Evolutionary conservation across 208 protist genomes (phyloP).

Genomic region (Leptomonas pyrrhocoris): DNA sequence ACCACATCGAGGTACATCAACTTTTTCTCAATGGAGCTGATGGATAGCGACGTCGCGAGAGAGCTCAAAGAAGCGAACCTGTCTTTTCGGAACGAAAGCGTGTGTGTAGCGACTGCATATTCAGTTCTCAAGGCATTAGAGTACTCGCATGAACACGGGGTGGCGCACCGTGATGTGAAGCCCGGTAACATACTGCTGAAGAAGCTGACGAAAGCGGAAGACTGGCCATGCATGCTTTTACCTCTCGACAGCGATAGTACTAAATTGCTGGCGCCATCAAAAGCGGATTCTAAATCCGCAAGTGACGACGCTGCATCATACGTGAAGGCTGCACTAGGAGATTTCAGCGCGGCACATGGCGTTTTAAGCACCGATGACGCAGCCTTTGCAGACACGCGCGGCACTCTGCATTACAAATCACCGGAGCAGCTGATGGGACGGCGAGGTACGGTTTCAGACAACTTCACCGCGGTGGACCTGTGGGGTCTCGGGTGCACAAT

Average conservation of each 20-base stretch:
- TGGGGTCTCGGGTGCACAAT: slow-evolving; percentile 83
- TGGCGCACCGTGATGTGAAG: slow-evolving; percentile 85
- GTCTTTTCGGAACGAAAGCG: slow-evolving; percentile 45
- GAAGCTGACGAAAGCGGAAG: slow-evolving; percentile 9
- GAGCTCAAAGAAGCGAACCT: slow-evolving; percentile 60
- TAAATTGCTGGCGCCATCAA: background rate
- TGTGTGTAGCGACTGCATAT: slow-evolving; percentile 45
- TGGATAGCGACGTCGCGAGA: slow-evolving; percentile 76
- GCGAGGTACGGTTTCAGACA: slow-evolving; percentile 23
- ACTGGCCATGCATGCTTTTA: slow-evolving; percentile 19
- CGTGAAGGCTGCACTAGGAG: slow-evolving; percentile 61
- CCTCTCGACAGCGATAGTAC: too few species aligned
- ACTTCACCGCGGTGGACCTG: slow-evolving; percentile 68
- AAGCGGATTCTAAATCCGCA: background rate
- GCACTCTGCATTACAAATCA: slow-evolving; percentile 81
- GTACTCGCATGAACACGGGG: slow-evolving; percentile 58
- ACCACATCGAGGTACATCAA: slow-evolving; percentile 41
- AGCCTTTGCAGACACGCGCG: slow-evolving; percentile 38
- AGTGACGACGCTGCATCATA: background rate
- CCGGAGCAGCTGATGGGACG: slow-evolving; percentile 76
- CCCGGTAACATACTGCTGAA: slow-evolving; percentile 84
- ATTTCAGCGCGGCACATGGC: slow-evolving; percentile 78
- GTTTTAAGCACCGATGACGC: slow-evolving; percentile 11
- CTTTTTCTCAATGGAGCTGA: slow-evolving; percentile 80
- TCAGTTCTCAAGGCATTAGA: slow-evolving; percentile 56